Evolutionary conservation across 495 filamentous ascomycete genomes (phyloP).

Genomic region (Neurospora hispaniola): DNA sequence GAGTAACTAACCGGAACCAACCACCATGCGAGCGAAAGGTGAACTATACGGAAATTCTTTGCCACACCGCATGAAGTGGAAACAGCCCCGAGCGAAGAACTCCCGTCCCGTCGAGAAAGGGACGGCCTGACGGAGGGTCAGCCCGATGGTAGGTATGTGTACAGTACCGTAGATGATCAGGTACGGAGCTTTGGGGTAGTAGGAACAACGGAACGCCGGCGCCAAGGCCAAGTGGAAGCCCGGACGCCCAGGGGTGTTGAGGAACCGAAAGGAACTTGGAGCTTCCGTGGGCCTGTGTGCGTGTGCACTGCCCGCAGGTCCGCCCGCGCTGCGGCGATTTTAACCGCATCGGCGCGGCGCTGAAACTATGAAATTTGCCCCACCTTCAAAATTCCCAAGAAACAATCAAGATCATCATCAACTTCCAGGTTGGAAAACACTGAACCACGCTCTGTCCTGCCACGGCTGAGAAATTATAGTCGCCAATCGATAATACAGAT

Average conservation of each 20-base stretch:
- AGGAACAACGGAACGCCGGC: not conserved
- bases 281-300: not conserved
- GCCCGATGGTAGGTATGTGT: not conserved
- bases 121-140: not conserved
- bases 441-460: not conserved
- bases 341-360: not conserved
- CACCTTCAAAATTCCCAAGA: slow-evolving; percentile 27
- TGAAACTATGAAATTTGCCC: slow-evolving; percentile 16
- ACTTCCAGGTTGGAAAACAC: slow-evolving; percentile 1
- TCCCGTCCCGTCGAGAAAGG: not conserved
- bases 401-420: slow-evolving; percentile 3
- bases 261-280: not conserved
- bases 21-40: not conserved
- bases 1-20: not conserved
- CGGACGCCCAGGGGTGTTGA: not conserved
- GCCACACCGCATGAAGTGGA: not conserved
- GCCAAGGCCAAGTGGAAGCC: not conserved
- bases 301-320: not conserved
- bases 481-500: not conserved
- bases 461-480: not conserved
- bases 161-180: not conserved
- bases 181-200: not conserved
- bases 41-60: not conserved
- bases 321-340: not conserved
- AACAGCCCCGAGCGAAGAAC: not conserved